Conservation (phyloP, 257 asterid species). For the Solanum bulbocastanum region DNA sequence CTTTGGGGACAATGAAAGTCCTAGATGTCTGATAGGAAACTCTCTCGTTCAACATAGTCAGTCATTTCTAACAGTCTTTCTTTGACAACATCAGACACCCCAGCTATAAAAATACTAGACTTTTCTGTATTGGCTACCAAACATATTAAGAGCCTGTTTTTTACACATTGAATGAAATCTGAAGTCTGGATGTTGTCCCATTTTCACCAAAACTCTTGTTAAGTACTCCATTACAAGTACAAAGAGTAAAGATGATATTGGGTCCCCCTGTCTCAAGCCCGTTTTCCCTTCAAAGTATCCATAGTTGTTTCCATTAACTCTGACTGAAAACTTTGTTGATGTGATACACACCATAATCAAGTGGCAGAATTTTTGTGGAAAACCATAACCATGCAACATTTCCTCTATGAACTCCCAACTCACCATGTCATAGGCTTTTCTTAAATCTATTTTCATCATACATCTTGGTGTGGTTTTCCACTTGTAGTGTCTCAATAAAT, state of each 20-base stretch:
- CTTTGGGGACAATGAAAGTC: not conserved
- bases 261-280: no score
- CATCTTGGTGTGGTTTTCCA: not conserved
- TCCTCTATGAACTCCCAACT: not conserved
- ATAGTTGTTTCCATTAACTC: not conserved
- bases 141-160: not conserved
- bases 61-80: not conserved
- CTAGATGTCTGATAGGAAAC: not conserved
- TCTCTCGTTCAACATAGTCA: no score
- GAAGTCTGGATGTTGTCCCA: not conserved
- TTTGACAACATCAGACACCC: not conserved
- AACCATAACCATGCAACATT: not conserved
- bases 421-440: not conserved
- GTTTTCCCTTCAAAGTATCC: no score
- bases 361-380: not conserved
- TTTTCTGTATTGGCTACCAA: not conserved
- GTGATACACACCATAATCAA: not conserved
- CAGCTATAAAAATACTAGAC: not conserved
- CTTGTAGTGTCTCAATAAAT: not conserved
- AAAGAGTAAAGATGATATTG: no score
- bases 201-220: not conserved
- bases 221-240: not conserved
- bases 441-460: not conserved
- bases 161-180: not conserved
- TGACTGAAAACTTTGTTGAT: not conserved